Evolutionary conservation across 179 eudicot species (phyloP), one percentile per base, ranked within the genome.

Genomic region (Drosera spatulata): DNA sequence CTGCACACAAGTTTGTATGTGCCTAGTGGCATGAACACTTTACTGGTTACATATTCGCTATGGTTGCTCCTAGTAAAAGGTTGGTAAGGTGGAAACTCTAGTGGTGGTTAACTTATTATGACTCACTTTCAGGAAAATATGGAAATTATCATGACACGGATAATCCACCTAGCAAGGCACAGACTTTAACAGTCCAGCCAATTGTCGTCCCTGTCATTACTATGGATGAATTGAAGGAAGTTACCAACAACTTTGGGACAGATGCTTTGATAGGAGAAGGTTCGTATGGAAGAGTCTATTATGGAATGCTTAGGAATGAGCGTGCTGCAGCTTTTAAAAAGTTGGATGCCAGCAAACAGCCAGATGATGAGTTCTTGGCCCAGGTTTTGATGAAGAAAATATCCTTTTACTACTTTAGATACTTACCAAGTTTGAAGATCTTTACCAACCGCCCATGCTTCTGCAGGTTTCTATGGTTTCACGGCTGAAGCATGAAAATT

Each of bases 251-350:
- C 62, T 79, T 79, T 61, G 83, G 83, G 11, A 66, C 80, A 10
- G 70, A 64, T 40, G 75, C 83, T 33, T 69, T 79, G 61, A 75
- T 79, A 50, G 80, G 83, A 57, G 83, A 79, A 73, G 83, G 83
- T 54, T 79, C 83, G 15, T 75, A 75, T 57, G 83, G 83, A 59
- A 66, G 83, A 67, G 80, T 75, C 12, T 79, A 75, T 65, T 75
- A 56, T 58, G 80, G 77, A 50, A 66, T 57, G 38, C 59, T 78
- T n/a, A 55, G 58, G 45, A 64, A 61, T 58, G 80, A 70, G 64
- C 69, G 70, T 54, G 75, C 72, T 40, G 82, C 72, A 45, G 82
- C 82, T 52, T 66, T 78, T 22, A 78, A 78, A 62, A 78, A 78
- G 70, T 75, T 78, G 7, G 82, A 78, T 64, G 73, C 64, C 61